These are phyloP conservation scores for Pholiota molesta DNA, from an alignment of 768 basidiomycete genomes.

Conservation along the genomic window DNA sequence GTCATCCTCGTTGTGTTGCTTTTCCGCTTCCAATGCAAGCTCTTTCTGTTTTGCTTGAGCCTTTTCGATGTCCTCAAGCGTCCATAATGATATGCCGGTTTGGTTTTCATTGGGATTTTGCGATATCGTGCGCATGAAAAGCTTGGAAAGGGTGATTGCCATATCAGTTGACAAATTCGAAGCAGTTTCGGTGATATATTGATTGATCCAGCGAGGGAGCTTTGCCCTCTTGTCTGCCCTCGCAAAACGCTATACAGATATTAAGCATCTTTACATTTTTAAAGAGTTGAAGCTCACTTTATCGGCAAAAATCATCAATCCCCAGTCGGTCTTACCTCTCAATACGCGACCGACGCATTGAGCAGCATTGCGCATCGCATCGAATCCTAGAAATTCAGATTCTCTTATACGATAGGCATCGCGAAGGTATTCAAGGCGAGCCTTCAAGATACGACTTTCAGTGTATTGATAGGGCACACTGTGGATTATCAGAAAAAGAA, in stretches of 20 bases:
- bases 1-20: conserved; percentile 52
- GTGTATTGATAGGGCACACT: conserved; percentile 98
- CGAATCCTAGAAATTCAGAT: conserved; percentile 98
- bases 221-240: conserved; percentile 93
- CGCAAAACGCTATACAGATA: conserved; percentile 72
- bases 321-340: conserved; percentile 99
- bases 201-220: conserved; percentile 98
- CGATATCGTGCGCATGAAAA: conserved; percentile 98
- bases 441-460: conserved; percentile 95
- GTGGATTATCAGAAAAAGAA: conserved; percentile 3
- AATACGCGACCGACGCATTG: conserved; percentile 98
- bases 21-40: conserved; percentile 53
- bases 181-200: conserved; percentile 98
- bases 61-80: conserved; percentile 86
- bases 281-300: conserved; percentile 56
- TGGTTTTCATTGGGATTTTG: conserved; percentile 97
- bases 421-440: conserved; percentile 95
- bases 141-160: conserved; percentile 91
- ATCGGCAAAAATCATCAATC: conserved; percentile 98
- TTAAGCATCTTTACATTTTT: not conserved
- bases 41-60: conserved; percentile 83
- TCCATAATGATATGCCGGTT: conserved; percentile 95
- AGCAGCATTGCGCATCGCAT: conserved; percentile 98
- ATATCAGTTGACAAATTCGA: conserved; percentile 98
- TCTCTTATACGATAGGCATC: conserved; percentile 98